Percentiles rank a stretch among this genome's conserved stretches.
phyloP scores from a whole-genome alignment of 1,139 yeast species.

The Kurtzmaniella quercitrusa region DNA sequence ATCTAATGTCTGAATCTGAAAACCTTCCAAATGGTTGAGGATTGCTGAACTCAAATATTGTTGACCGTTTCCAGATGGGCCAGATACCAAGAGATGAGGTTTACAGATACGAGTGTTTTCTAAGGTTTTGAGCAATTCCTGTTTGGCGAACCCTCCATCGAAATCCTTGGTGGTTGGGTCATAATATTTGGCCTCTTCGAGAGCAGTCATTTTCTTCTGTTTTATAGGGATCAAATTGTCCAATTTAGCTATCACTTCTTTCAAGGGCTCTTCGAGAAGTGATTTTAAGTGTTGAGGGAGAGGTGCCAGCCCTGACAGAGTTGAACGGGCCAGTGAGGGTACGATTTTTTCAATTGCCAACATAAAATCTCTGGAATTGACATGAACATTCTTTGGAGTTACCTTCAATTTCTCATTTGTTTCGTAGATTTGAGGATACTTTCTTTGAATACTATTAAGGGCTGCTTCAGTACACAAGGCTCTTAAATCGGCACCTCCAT shows the following conservation, averaged over 20 bases:
- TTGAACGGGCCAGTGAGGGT: conserved; percentile 88
- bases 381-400: conserved; percentile 67
- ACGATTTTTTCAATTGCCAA: conserved; percentile 80
- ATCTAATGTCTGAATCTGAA: conserved; percentile 83
- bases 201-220: conserved; percentile 46
- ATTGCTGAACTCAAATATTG: conserved; percentile 82
- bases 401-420: conserved; percentile 71
- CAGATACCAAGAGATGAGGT: conserved; percentile 75
- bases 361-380: conserved; percentile 84
- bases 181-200: conserved; percentile 68
- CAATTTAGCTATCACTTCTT: conserved; percentile 44
- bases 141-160: conserved; percentile 69
- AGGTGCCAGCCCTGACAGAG: conserved; percentile 72
- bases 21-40: conserved; percentile 81
- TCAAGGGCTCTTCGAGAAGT: conserved; percentile 48
- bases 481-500: conserved; percentile 96
- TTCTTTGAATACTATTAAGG: conserved; percentile 81
- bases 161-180: conserved; percentile 53
- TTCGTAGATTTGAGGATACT: conserved; percentile 88
- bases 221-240: conserved; percentile 59
- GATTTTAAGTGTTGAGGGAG: conserved; percentile 72
- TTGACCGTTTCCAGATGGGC: conserved; percentile 83
- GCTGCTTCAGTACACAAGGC: conserved; percentile 97
- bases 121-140: conserved; percentile 54
- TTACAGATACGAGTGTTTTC: conserved; percentile 70